Evolutionary conservation across 371 early-diverging fungal genomes (phyloP).

Genomic region (Mucor mucedo): DNA sequence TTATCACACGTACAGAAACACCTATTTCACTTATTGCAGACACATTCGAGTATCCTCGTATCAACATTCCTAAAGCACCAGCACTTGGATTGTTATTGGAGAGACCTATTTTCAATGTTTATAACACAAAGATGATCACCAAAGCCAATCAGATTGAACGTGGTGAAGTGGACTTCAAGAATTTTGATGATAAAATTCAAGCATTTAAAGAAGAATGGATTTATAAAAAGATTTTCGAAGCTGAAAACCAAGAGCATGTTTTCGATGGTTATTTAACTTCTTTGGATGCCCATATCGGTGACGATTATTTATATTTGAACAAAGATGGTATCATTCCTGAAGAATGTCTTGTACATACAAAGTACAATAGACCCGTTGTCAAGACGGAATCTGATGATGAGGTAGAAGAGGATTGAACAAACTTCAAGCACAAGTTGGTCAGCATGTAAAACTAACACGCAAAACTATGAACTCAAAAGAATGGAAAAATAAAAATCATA

Average conservation of each 20-base stretch:
- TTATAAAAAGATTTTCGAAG: constrained; percentile 74
- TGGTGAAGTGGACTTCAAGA: constrained; percentile 7
- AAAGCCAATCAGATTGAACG: constrained; percentile 47
- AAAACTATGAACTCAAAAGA: too few species aligned
- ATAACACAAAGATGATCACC: constrained; percentile 60
- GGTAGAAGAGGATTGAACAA: constrained; percentile 4
- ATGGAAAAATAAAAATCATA: too few species aligned
- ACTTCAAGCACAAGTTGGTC: too few species aligned
- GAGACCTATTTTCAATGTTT: constrained; percentile 70
- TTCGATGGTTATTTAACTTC: constrained; percentile 70
- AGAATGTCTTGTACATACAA: constrained; percentile 27
- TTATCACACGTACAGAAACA: constrained; percentile 77
- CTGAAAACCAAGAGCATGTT: constrained; percentile 68
- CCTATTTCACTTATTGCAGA: constrained; percentile 70
- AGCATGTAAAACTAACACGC: too few species aligned
- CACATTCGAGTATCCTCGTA: constrained; percentile 68
- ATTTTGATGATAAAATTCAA: constrained; percentile 62
- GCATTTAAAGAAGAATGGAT: constrained; percentile 86
- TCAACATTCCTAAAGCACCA: constrained; percentile 99
- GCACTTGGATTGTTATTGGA: constrained; percentile 94
- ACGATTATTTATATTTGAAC: constrained; percentile 47
- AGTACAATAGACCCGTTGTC: constrained; percentile 14
- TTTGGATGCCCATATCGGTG: constrained; percentile 57
- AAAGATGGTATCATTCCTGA: constrained; percentile 45
- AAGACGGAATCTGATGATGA: constrained; percentile 19